phyloP scores from a whole-genome alignment of 2,329 filamentous ascomycete species.

The Paecilomyces formosus region DNA sequence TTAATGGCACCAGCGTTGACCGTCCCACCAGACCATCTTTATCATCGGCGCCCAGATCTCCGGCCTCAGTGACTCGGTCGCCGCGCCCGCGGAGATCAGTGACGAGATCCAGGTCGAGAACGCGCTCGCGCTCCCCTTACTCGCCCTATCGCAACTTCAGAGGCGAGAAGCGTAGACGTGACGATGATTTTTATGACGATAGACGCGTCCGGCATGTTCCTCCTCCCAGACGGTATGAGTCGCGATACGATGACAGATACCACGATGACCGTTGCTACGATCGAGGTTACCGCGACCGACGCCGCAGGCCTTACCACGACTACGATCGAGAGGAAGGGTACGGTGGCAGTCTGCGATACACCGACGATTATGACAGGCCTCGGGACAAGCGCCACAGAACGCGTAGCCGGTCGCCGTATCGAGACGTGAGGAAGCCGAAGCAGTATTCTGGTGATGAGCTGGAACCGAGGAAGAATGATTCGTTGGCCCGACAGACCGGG shows the following conservation, averaged over 20 bases:
- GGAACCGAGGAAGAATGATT: conserved; percentile 18
- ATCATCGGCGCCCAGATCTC: conserved; percentile 40
- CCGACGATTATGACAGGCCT: conserved; percentile 41
- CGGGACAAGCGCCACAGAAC: conserved; percentile 52
- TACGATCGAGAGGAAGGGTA: conserved; percentile 42
- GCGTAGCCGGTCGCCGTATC: conserved; percentile 43
- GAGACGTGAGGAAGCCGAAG: conserved; percentile 29
- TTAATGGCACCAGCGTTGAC: conserved; percentile 82
- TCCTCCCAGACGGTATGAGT: conserved; percentile 21
- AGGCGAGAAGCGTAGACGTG: conserved; percentile 35
- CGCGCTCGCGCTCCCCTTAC: conserved; percentile 36
- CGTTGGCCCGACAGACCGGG: conserved; percentile 25
- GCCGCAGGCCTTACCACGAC: conserved; percentile 40
- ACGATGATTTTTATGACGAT: conserved; percentile 30
- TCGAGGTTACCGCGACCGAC: conserved; percentile 36
- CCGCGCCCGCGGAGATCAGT: conserved; percentile 54
- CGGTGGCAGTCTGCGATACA: conserved; percentile 37
- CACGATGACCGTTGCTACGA: conserved; percentile 27
- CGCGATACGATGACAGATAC: conserved; percentile 31
- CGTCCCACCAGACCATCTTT: conserved; percentile 72
- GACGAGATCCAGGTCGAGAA: conserved; percentile 16
- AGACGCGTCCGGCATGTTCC: conserved; percentile 23
- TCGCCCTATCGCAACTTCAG: conserved; percentile 34
- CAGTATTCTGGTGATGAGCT: conserved; percentile 30
- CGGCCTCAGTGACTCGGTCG: conserved; percentile 47